Evolutionary conservation across 192 early-diverging fungal genomes (phyloP).

Genomic region (Mortierella hygrophila): DNA sequence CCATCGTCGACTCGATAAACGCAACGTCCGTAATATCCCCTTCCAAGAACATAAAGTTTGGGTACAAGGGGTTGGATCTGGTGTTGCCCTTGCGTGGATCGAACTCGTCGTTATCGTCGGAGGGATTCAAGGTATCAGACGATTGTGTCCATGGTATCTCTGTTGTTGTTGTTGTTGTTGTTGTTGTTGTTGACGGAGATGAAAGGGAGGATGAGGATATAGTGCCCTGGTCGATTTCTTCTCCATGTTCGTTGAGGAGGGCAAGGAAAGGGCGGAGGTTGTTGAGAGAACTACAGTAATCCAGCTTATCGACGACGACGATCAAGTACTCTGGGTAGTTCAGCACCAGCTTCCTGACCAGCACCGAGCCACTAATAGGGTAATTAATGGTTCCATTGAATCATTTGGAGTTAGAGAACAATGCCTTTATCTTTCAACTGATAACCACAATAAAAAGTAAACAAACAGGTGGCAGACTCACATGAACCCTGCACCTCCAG

Average conservation of each 20-base stretch:
- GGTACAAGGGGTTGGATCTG: slow-evolving; percentile 3
- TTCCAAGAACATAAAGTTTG: slow-evolving; percentile 48
- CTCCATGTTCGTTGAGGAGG: not conserved
- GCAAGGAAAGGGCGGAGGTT: slow-evolving; percentile 59
- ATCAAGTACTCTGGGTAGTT: slow-evolving; percentile 79
- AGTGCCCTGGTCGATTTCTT: not conserved
- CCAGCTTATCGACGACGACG: slow-evolving; percentile 79
- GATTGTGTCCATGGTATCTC: slow-evolving; percentile 1
- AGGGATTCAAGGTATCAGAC: not conserved
- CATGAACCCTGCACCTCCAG: slow-evolving; percentile 91
- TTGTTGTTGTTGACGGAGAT: not conserved
- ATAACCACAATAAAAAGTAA: not conserved
- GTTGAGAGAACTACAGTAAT: slow-evolving; percentile 80
- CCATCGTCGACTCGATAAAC: slow-evolving; percentile 72
- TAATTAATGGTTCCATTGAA: too few relatives aligned
- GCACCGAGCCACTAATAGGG: slow-evolving; percentile 69
- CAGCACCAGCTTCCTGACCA: slow-evolving; percentile 71
- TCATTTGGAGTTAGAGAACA: too few relatives aligned
- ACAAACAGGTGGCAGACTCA: slow-evolving; percentile 43
- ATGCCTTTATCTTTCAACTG: not conserved
- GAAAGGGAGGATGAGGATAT: not conserved
- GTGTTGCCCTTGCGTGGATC: not conserved
- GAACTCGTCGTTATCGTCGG: not conserved
- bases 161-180: not conserved
- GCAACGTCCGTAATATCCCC: slow-evolving; percentile 77